phyloP scores from a whole-genome alignment of 371 early-diverging fungal species.

The Rhizopus stolonifer region DNA sequence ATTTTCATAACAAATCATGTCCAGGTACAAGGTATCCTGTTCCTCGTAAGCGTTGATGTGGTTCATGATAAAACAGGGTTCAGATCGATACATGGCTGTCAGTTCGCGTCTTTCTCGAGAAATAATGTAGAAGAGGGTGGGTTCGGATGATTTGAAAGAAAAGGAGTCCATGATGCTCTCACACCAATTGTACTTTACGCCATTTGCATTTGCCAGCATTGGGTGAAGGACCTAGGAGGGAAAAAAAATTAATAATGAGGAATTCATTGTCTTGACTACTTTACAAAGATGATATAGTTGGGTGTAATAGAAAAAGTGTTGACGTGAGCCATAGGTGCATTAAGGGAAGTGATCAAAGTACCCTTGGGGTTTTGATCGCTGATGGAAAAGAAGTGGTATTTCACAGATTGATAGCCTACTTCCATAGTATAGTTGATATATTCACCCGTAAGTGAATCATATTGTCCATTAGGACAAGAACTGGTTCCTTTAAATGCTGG shows the following conservation, averaged over 20 bases:
- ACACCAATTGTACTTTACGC: slow-evolving; percentile 69
- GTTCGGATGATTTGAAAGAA: slow-evolving; percentile 56
- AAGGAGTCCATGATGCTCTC: slow-evolving; percentile 70
- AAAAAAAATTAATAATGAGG: too few relatives aligned
- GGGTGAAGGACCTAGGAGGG: slow-evolving; percentile 58
- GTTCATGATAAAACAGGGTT: slow-evolving; percentile 66
- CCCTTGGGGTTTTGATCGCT: slow-evolving; percentile 65
- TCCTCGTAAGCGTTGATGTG: slow-evolving; percentile 79
- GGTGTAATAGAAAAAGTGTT: slow-evolving; percentile 75
- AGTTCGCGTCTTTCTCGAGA: slow-evolving; percentile 67
- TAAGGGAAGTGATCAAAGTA: slow-evolving; percentile 60
- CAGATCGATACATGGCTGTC: slow-evolving; percentile 64
- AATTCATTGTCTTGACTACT: too few relatives aligned
- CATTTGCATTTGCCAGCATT: slow-evolving; percentile 56
- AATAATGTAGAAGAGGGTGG: slow-evolving; percentile 68
- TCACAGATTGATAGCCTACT: slow-evolving; percentile 62
- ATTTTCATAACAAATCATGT: slow-evolving; percentile 64
- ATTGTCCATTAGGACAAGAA: slow-evolving; percentile 69
- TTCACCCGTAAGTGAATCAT: slow-evolving; percentile 68
- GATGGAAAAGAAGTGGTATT: slow-evolving; percentile 66
- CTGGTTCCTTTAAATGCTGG: slow-evolving; percentile 68
- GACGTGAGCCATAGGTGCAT: slow-evolving; percentile 65
- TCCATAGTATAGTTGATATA: slow-evolving; percentile 75
- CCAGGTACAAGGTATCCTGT: slow-evolving; percentile 62
- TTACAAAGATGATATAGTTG: slow-evolving; percentile 61